Conservation (phyloP, 179 eudicot species). For the Spergularia azorica region DNA sequence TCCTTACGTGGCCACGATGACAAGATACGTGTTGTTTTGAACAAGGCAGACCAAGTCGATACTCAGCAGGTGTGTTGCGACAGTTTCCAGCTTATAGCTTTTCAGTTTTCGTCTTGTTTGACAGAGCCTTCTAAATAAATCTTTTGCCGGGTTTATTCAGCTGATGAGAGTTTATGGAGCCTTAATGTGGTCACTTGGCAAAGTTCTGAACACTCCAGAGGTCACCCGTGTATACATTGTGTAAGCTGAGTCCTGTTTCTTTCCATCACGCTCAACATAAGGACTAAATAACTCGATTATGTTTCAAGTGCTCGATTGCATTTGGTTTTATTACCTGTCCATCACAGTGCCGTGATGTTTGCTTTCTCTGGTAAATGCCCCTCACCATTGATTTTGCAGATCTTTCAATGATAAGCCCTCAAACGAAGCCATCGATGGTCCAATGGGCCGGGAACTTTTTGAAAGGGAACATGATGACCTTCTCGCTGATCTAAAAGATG, state of each 20-base stretch:
- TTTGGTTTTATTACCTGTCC: not conserved
- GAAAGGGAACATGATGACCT: slow-evolving; percentile 91
- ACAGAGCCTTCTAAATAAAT: not conserved
- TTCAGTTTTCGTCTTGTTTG: not conserved
- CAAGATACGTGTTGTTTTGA: slow-evolving; percentile 88
- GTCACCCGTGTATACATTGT: slow-evolving; percentile 89
- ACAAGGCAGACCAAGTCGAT: slow-evolving; percentile 96
- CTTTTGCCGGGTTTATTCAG: slow-evolving; percentile 29
- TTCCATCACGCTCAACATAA: not conserved
- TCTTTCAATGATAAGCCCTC: slow-evolving; percentile 81
- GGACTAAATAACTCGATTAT: not conserved
- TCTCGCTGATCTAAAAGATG: slow-evolving; percentile 74
- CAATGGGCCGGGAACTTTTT: slow-evolving; percentile 72
- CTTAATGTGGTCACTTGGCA: slow-evolving; percentile 96
- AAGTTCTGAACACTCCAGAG: slow-evolving; percentile 87
- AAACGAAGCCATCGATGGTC: slow-evolving; percentile 58
- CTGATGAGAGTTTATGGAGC: slow-evolving; percentile 96
- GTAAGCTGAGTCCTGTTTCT: slow-evolving; percentile 35
- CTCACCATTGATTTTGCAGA: slow-evolving; percentile 35
- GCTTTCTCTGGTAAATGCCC: slow-evolving; percentile 1
- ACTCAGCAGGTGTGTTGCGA: slow-evolving; percentile 74
- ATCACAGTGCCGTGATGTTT: not conserved
- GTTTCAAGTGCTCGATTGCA: not conserved
- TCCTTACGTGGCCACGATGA: slow-evolving; percentile 89
- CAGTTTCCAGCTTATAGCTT: not conserved